phyloP scores from a whole-genome alignment of 202 grass and related monocot species.

The Dendrocalamus latiflorus region DNA sequence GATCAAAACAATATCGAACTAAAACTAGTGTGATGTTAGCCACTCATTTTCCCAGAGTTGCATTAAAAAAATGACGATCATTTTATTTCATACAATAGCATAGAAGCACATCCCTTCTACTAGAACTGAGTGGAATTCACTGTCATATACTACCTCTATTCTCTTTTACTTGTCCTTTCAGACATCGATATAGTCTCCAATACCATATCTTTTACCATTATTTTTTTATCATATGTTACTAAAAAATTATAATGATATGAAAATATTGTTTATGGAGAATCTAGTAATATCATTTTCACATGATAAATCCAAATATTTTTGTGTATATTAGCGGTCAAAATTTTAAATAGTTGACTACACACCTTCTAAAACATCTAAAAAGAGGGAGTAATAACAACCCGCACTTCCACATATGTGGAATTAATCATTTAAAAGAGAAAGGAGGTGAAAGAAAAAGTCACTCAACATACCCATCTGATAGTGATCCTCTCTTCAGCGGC shows the following conservation, averaged over 20 bases:
- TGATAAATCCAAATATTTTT: neutral
- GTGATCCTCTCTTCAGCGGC: constrained; percentile 77
- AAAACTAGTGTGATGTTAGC: neutral
- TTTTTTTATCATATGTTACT: neutral
- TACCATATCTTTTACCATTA: neutral
- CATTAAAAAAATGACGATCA: neutral
- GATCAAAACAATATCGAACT: neutral
- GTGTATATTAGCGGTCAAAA: neutral
- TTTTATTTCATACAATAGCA: neutral
- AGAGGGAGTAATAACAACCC: neutral
- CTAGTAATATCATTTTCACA: neutral
- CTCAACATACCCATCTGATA: constrained; percentile 82
- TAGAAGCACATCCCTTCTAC: neutral
- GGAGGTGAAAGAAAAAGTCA: neutral
- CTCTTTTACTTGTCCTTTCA: neutral
- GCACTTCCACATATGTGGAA: neutral
- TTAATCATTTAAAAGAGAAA: neutral
- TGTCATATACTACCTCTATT: neutral
- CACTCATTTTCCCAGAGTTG: neutral
- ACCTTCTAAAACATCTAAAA: neutral
- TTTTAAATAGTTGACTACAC: neutral
- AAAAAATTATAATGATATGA: neutral
- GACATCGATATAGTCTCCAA: neutral
- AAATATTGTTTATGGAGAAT: neutral
- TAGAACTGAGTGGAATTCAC: neutral